Base-by-base conservation (phyloP, 2,329 filamentous ascomycete species). In the Pezicula rhizophila region DNA sequence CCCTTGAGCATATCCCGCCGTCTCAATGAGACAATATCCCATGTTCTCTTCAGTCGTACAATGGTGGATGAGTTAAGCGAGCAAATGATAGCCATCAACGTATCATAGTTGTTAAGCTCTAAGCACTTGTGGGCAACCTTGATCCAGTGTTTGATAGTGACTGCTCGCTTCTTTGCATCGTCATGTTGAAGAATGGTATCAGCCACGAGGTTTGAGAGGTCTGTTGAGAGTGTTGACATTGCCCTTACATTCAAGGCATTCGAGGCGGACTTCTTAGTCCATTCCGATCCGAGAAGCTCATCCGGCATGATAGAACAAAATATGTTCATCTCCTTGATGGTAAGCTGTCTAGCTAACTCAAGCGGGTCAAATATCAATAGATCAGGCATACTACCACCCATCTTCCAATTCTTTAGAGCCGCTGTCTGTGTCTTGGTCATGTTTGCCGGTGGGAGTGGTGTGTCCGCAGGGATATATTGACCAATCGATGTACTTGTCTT, bases 71-170 rank as follows among this genome's bases (percentile, higher is more conserved):
- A 91, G 68, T 95, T 95, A 43, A 99, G 71, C 8, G 88, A 91
- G 73, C 91, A 96, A 61, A 96, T 89, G 59, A 99, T 96, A 7
- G 93, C 90, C 90, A 97, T 96, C 10, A 99, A 72, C 0, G 89
- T 89, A 63, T 99, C 92, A 60, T 96, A 99, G 70, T 99, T 99
- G 71, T 93, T 86, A 23, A 97, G 77, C 61, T 93, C 88, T 5
- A 95, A 74, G 57, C 89, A 95, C 60, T 87, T 88, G 59, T 86
- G 79, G 1, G 89, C 89, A 58, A 97, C 84, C 74, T 97, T 99
- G 65, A 96, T 88, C 93, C 93, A 99, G 60, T 97, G 91, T 72
- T 99, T 97, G 71, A 99, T 93, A 46, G 90, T 81, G 2, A 79
- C 72, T 1, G 93, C 92, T 23, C 93, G 82, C 72, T 92, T 95